phyloP scores from a whole-genome alignment of 2,329 filamentous ascomycete genomes.

The Ophiocordyceps camponoti-leonardi region DNA sequence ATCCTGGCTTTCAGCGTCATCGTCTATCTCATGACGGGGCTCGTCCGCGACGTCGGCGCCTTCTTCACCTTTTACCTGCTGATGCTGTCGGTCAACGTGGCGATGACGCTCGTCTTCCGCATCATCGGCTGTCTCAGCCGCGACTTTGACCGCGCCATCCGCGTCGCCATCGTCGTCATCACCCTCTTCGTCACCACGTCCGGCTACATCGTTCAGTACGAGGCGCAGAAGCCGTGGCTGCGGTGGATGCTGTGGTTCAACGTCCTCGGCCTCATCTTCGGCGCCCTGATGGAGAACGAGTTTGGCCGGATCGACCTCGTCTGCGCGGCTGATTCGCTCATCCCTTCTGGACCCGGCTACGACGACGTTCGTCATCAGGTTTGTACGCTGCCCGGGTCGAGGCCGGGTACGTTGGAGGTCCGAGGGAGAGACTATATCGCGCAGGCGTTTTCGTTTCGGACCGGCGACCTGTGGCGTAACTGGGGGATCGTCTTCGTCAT shows the following conservation, averaged over 20 bases:
- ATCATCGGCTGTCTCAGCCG: conserved; percentile 59
- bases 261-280: conserved; percentile 56
- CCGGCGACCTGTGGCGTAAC: conserved; percentile 61
- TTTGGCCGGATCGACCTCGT: conserved; percentile 52
- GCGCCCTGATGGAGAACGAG: conserved; percentile 73
- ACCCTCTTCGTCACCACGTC: conserved; percentile 68
- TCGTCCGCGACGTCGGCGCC: conserved; percentile 51
- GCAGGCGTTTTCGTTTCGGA: conserved; percentile 48
- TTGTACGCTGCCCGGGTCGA: conserved; percentile 61
- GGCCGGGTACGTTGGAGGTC: conserved; percentile 37
- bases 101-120: conserved; percentile 64
- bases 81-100: conserved; percentile 49
- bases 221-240: conserved; percentile 56
- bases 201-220: conserved; percentile 72
- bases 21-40: conserved; percentile 62
- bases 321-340: conserved; percentile 49
- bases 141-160: conserved; percentile 74
- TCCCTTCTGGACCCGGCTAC: conserved; percentile 57
- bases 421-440: conserved; percentile 53
- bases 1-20: conserved; percentile 59
- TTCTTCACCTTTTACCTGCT: conserved; percentile 67
- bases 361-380: conserved; percentile 57
- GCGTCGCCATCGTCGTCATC: conserved; percentile 63
- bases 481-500: conserved; percentile 65
- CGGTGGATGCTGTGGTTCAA: conserved; percentile 72